Evolutionary conservation across 345 rosid species (phyloP).

Genomic region (Gynandropsis gynandra): DNA sequence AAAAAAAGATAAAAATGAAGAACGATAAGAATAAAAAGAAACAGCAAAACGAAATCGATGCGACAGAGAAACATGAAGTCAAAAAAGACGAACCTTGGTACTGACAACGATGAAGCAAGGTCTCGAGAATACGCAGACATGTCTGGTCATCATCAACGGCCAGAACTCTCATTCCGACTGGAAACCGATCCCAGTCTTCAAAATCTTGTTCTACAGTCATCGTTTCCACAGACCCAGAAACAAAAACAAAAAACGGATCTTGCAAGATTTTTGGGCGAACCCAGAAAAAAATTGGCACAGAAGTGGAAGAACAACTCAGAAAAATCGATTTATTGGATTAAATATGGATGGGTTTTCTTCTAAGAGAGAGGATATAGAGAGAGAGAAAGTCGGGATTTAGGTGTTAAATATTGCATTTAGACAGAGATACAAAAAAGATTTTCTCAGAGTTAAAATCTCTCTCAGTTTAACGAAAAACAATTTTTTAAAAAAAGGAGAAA

Average conservation of each 20-base stretch:
- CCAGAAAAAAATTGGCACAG: neutral
- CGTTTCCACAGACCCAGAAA: neutral
- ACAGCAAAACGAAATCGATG: conserved; percentile 11
- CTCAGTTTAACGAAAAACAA: conserved; percentile 18
- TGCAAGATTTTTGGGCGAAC: conserved; percentile 16
- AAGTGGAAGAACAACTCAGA: conserved; percentile 1
- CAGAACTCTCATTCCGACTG: conserved; percentile 68
- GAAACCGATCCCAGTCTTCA: conserved; percentile 50
- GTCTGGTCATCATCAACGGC: conserved; percentile 79
- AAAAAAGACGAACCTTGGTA: conserved; percentile 39
- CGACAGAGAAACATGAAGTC: neutral
- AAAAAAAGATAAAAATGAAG: neutral
- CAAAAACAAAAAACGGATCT: neutral
- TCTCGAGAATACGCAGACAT: conserved; percentile 49
- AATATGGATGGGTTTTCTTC: conserved; percentile 16
- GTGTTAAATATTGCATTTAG: conserved; percentile 24
- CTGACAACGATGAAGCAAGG: conserved; percentile 59
- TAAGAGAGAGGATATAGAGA: neutral
- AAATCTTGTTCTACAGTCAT: conserved; percentile 48
- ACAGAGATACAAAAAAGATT: conserved; percentile 20
- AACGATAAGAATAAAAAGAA: neutral
- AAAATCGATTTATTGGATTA: conserved; percentile 6
- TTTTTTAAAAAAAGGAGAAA: conserved; percentile 16
- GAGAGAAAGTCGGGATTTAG: conserved; percentile 21
- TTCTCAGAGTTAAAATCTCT: conserved; percentile 1